A percentile compares a stretch with the other conserved stretches of the same genome.
Evolutionary conservation across 2,329 filamentous ascomycete genomes (phyloP).

Genomic region (Fusarium metavorans): DNA sequence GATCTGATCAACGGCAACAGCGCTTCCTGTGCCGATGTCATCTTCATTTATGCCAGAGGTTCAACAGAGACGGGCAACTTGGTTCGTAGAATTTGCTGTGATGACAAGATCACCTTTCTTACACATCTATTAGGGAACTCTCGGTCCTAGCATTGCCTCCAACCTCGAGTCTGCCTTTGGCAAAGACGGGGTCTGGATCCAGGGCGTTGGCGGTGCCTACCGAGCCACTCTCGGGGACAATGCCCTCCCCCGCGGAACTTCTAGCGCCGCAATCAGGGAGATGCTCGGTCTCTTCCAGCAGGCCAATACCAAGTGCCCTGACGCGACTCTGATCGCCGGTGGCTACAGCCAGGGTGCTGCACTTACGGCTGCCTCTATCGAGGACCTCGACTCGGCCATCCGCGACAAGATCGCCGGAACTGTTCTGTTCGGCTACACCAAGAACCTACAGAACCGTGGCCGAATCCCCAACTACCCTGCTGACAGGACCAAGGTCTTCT

Average conservation of each 20-base stretch:
- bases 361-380: conserved; percentile 55
- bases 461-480: conserved; percentile 53
- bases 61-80: conserved; percentile 55
- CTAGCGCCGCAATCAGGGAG: conserved; percentile 53
- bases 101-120: background rate
- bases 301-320: conserved; percentile 57
- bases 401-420: conserved; percentile 52
- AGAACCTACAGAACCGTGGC: conserved; percentile 56
- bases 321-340: conserved; percentile 56
- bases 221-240: conserved; percentile 51
- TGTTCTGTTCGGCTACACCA: conserved; percentile 56
- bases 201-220: conserved; percentile 58
- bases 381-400: conserved; percentile 46
- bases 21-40: conserved; percentile 50
- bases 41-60: conserved; percentile 56
- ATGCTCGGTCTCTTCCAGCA: conserved; percentile 54
- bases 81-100: conserved; percentile 34
- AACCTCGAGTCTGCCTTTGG: conserved; percentile 46
- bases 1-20: conserved; percentile 47
- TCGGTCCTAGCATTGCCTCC: conserved; percentile 46
- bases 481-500: conserved; percentile 53
- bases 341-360: conserved; percentile 59
- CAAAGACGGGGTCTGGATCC: conserved; percentile 51
- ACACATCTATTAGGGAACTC: conserved; percentile 40
- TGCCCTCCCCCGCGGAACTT: conserved; percentile 53